Conservation (phyloP, 352 stramenopile species). For the Phytophthora sp. region DNA sequence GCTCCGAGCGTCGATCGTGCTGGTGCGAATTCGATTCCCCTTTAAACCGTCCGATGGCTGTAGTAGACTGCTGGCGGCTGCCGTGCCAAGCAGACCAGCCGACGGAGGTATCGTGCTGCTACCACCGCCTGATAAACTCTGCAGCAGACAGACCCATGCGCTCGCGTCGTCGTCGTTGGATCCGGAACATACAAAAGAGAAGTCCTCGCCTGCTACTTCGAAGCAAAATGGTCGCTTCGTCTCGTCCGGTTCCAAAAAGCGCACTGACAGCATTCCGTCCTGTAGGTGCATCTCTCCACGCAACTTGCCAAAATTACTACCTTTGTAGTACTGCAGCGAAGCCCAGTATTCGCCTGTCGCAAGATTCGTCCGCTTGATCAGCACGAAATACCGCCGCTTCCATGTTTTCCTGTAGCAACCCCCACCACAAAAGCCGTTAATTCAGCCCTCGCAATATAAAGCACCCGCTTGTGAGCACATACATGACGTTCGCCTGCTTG, state of each 20-base stretch:
- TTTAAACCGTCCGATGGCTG: conserved; percentile 40
- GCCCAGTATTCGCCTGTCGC: conserved; percentile 73
- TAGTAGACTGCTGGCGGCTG: conserved; percentile 41
- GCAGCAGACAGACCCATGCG: conserved; percentile 84
- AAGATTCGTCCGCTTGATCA: conserved; percentile 81
- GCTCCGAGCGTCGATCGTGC: conserved; percentile 64
- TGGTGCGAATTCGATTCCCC: conserved; percentile 32
- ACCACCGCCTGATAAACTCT: conserved; percentile 60
- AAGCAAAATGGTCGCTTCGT: conserved; percentile 88
- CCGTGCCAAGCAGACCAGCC: conserved; percentile 40
- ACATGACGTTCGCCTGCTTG: conserved; percentile 71
- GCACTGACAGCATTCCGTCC: conserved; percentile 67
- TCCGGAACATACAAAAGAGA: conserved; percentile 79
- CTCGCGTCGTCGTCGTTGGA: conserved; percentile 88
- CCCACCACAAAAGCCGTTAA: background rate
- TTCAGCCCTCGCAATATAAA: background rate
- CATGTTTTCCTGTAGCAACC: conserved; percentile 73
- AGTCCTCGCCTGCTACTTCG: conserved; percentile 72
- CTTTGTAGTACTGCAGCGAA: conserved; percentile 87
- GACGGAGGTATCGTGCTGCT: conserved; percentile 47
- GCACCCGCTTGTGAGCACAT: conserved; percentile 38
- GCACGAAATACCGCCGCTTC: conserved; percentile 88
- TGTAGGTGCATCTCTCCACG: conserved; percentile 81
- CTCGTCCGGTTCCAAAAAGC: conserved; percentile 79
- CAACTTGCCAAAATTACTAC: conserved; percentile 80